Conservation (phyloP, 225 moss, liverwort and hornwort genomes). For the Rhytidiadelphus loreus region DNA sequence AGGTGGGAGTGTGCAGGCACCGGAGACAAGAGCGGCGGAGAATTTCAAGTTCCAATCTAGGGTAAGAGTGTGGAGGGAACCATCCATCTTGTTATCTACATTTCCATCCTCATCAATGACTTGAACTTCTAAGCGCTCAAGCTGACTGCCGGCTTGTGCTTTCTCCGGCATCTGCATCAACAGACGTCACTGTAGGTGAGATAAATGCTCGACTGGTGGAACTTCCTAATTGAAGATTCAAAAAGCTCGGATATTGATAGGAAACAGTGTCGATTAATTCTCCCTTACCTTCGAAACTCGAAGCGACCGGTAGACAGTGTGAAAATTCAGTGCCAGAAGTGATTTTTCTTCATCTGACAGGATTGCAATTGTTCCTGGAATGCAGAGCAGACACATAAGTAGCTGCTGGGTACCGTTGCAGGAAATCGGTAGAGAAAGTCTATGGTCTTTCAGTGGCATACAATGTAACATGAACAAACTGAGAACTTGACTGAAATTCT, state of each 20-base stretch:
- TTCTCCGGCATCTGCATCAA: constrained; percentile 23
- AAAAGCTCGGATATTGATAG: not conserved
- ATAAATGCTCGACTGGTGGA: not conserved
- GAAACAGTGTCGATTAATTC: not conserved
- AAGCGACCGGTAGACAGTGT: constrained; percentile 31
- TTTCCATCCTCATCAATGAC: constrained; percentile 33
- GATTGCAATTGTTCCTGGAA: constrained; percentile 30
- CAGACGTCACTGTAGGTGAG: not conserved
- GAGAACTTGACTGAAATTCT: not conserved
- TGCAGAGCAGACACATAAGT: not conserved
- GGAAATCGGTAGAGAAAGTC: not conserved
- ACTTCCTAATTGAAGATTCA: not conserved
- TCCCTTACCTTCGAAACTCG: constrained; percentile 24
- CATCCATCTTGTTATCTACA: constrained; percentile 33
- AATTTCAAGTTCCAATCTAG: constrained; percentile 25
- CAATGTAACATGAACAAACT: not conserved
- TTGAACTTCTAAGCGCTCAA: constrained; percentile 27
- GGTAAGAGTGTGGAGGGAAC: constrained; percentile 19
- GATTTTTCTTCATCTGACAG: constrained; percentile 18
- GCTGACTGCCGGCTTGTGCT: constrained; percentile 21
- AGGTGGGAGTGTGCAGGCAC: constrained; percentile 28
- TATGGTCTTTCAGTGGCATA: not conserved
- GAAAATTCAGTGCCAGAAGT: constrained; percentile 34
- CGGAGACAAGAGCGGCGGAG: constrained; percentile 2
- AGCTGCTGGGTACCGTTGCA: not conserved